Base-by-base conservation (phyloP, 768 basidiomycete species). In the Podaxis carcinomalis region DNA sequence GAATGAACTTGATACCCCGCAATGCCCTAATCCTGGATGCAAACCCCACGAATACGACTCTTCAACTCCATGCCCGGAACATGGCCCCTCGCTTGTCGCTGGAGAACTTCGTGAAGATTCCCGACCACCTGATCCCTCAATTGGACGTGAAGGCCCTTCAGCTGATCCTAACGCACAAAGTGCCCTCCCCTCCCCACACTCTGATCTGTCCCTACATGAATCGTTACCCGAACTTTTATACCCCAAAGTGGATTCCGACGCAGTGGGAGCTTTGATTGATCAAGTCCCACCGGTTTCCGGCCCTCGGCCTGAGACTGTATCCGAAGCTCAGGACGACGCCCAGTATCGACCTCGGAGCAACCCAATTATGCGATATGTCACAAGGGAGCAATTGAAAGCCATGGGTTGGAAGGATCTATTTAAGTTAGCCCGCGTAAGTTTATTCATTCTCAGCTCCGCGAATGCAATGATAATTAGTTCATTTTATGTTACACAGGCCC, bases 381-480 rank as follows among this genome's bases (percentile, higher is more conserved):
- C 25, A 11, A 16, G 4, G 28, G 56, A 35, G 11, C 42, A 57
- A 32, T 32, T 57, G 10, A 46, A 21, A 4, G 13, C 16, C 28
- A 57, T 57, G 56, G 27, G 56, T 7, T 57, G 42, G 56, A 57
- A 57, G 14, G 56, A 57, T 27, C 21, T 47, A n/a, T 47, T 57
- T 28, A 57, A 28, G 42, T 21, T 57, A n/a, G 56, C 56, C 47
- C 44, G 42, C 4, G 56, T 57, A 19, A 57, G 44, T 21, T 16
- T 44, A 23, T 39, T 27, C 39, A 27, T 42, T 5, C 5, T 6
- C 5, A 5, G 40, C 13, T 39, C 11, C 21, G 16, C 16, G 4
- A 44, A n/a, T 2, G n/a, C 27, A 42, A 13, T 40, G n/a, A 28
- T n/a, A 13, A 11, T 37, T 7, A 35, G 11, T 19, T 37, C 1